Evolutionary conservation across 345 rosid species (phyloP), one percentile per base, ranked within the genome.

Genomic region (Microthlaspi erraticum): DNA sequence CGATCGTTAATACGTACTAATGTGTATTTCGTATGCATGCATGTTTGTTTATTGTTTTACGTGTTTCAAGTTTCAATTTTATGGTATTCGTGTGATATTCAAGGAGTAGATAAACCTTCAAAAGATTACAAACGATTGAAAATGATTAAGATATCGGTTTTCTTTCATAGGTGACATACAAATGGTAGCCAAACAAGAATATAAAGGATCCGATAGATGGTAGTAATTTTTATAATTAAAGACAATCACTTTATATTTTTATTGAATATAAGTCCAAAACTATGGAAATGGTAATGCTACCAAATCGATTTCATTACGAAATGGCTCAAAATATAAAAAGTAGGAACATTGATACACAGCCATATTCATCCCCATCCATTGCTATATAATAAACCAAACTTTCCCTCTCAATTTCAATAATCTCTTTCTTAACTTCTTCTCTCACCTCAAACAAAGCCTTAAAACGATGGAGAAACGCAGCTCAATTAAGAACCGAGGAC

Each of bases 401-500:
- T 74, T 51, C 20, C 56, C 54, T 60, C 61, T 66, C 46, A 31
- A 23, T 66, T 57, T 45, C 59, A 18, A 48, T 0, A 64, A 57
- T 16, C 33, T 55, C 60, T 37, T 43, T 72, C 61, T 23, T 23
- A 41, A 20, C 42, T 46, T 58, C 13, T 19, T 34, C 48, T 20
- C 6, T 53, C 17, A 43, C 19, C 48, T 43, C 19, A 2, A 39
- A 62, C 31, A 49, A 49, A 6, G 10, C 38, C 23, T 41, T 34
- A 26, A 62, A 7, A 13, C 13, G 16, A 84, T 85, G 93, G 92
- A 88, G 69, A 87, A 80, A 77, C 62, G 74, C 1, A 83, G 60
- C 81, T 82, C 77, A 55, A 76, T 82, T 7, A 91, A 81, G 64
- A 86, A 87, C 76, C 90, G 92, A 42, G 82, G 80, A 33, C 51